Percentiles rank a stretch among this genome's conserved stretches.
phyloP scores from a whole-genome alignment of 306 rosid genomes.

The Inga leiocalycina region DNA sequence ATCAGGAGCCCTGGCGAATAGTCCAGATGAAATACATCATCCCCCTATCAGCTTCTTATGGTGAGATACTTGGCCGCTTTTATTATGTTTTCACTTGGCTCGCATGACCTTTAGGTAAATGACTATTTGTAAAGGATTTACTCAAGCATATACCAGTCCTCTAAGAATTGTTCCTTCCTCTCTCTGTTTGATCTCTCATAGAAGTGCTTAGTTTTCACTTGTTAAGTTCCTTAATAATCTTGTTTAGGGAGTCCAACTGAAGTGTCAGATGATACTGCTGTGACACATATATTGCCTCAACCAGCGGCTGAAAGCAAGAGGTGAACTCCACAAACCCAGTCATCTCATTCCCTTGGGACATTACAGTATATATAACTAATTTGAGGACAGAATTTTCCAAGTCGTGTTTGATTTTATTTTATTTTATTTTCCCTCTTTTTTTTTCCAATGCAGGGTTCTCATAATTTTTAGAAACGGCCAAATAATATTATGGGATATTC shows the following conservation, averaged over 20 bases:
- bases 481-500: constrained; percentile 68
- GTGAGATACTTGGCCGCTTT: constrained; percentile 47
- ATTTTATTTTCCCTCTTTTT: constrained; percentile 1
- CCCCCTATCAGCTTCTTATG: constrained; percentile 70
- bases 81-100: constrained; percentile 3
- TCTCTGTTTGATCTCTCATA: background rate
- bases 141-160: background rate
- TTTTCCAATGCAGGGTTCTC: constrained; percentile 63
- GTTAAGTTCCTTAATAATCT: constrained; percentile 27
- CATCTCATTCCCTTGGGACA: constrained; percentile 1
- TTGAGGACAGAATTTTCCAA: background rate
- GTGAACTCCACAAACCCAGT: constrained; percentile 44
- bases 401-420: background rate
- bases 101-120: background rate
- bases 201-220: background rate
- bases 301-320: constrained; percentile 81
- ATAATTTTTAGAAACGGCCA: constrained; percentile 68
- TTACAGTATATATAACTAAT: background rate
- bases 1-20: constrained; percentile 55
- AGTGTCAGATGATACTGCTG: constrained; percentile 46
- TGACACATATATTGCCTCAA: constrained; percentile 71
- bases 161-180: background rate
- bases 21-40: constrained; percentile 63
- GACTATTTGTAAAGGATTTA: background rate
- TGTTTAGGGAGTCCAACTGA: constrained; percentile 61